Base-by-base conservation (phyloP, 2,329 filamentous ascomycete genomes). In the Cladosporium sphaerospermum region DNA sequence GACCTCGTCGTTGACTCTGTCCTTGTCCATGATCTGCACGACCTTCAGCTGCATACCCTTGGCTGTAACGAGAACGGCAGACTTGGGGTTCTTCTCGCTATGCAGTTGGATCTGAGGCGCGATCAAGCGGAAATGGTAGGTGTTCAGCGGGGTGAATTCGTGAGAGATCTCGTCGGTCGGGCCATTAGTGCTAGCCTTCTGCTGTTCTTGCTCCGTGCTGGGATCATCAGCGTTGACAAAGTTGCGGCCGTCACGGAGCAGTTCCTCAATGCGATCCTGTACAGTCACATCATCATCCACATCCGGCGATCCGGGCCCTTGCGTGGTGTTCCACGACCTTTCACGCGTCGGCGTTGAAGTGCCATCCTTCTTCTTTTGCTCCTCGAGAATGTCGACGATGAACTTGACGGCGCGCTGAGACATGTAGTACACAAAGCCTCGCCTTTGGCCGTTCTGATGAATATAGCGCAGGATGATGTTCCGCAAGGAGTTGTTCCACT, bases 31-130 rank as follows among this genome's bases (percentile, higher is more conserved):
- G 63, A 99, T 92, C 60, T 96, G 92, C 16, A 99, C 82, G 9
- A 99, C 88, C 73, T 97, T 97, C 53, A 97, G 81, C 69, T 97
- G 91, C 90, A 99, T 99, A 50, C 91, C 89, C 71, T 97, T 97
- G 28, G 91, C 90, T 3, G 92, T 93, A 44, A 97, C 85, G n/a
- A 99, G 78, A 4, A 96, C 87, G n/a, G 95, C 93, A 54, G 95
- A 88, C 69, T 95, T 96, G 57, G 86, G 86, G 69, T 99, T 97
- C 77, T 96, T 97, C 66, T 99, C 93, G 68, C 93, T 97, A 67
- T 99, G 92, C 42, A 99, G 78, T 68, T 99, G 93, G 55, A 99
- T 96, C 68, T 99, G 93, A 11, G 93, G 93, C 5, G 92, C 93
- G 62, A 99, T 96, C 39, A 99, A 80, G 36, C 91, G 88, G 57